phyloP scores from a whole-genome alignment of 805 yeast genomes.

The Sugiyamaella boreocaroliniensis region DNA sequence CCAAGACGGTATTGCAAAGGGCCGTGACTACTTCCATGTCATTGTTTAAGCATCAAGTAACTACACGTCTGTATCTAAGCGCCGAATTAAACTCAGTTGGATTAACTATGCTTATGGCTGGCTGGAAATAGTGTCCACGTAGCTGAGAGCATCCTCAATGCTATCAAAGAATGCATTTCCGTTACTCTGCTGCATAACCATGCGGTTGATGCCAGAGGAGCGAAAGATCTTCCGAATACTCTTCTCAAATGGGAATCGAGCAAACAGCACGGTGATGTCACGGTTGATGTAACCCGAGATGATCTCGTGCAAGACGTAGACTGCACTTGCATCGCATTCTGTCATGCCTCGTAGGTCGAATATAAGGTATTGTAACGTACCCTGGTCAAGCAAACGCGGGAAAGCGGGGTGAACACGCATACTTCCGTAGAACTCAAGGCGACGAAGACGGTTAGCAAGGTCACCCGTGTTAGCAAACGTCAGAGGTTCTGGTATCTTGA shows the following conservation, averaged over 20 bases:
- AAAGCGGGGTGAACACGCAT: constrained; percentile 69
- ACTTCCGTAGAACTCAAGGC: constrained; percentile 75
- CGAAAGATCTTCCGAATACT: constrained; percentile 45
- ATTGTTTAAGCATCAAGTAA: constrained; percentile 28
- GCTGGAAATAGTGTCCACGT: constrained; percentile 14
- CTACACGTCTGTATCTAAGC: neutral
- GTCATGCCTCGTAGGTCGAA: constrained; percentile 82
- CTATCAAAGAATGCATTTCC: constrained; percentile 38
- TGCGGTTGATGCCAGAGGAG: constrained; percentile 48
- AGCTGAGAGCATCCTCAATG: constrained; percentile 49
- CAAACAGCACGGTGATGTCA: constrained; percentile 51
- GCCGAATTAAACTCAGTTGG: neutral
- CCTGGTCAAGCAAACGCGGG: constrained; percentile 42
- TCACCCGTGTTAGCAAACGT: constrained; percentile 83
- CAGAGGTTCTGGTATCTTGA: constrained; percentile 80
- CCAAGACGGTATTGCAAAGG: constrained; percentile 53
- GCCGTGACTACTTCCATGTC: constrained; percentile 59
- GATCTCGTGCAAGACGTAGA: constrained; percentile 62
- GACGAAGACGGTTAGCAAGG: constrained; percentile 53
- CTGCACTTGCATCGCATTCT: constrained; percentile 70
- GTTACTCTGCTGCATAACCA: constrained; percentile 29
- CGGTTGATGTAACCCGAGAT: constrained; percentile 47
- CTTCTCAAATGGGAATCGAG: constrained; percentile 48
- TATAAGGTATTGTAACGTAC: constrained; percentile 50
- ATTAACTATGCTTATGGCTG: too few relatives aligned